A percentile compares a stretch with the other conserved stretches of the same genome.
Conservation (phyloP, 1,139 yeast species). For the Pichia sp. region DNA sequence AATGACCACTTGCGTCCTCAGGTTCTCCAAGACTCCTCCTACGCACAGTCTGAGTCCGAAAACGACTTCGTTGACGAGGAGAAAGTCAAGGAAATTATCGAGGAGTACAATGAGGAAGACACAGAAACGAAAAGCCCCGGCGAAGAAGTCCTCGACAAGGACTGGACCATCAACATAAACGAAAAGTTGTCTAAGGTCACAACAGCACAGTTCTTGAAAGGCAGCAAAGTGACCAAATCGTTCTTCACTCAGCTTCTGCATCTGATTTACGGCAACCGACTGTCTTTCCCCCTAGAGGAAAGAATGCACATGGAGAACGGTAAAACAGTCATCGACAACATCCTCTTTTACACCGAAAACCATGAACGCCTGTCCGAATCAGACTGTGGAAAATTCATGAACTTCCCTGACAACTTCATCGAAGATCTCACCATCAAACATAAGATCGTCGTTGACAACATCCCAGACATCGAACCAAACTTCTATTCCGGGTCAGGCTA, state of each 20-base stretch:
- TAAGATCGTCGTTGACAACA: conserved; percentile 20
- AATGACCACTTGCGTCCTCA: conserved; percentile 1
- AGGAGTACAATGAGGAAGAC: conserved; percentile 4
- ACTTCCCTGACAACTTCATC: conserved; percentile 23
- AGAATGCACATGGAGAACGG: conserved; percentile 28
- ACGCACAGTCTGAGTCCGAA: conserved; percentile 11
- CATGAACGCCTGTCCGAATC: conserved; percentile 25
- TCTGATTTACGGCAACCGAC: conserved; percentile 25
- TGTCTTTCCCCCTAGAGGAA: conserved; percentile 28
- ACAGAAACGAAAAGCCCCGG: background rate
- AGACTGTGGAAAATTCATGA: conserved; percentile 22
- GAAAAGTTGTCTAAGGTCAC: conserved; percentile 22
- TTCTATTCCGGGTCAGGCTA: conserved; percentile 63
- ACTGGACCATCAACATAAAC: conserved; percentile 18
- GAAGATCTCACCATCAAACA: conserved; percentile 25
- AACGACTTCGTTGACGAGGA: conserved; percentile 6
- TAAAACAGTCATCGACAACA: conserved; percentile 29
- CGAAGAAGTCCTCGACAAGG: conserved; percentile 4
- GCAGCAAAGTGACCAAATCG: conserved; percentile 27
- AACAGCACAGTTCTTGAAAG: conserved; percentile 24
- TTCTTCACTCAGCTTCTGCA: conserved; percentile 27
- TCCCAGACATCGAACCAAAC: conserved; percentile 25
- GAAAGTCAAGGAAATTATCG: background rate
- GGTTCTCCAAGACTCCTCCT: conserved; percentile 12
- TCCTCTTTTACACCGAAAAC: conserved; percentile 25